Base-by-base conservation (phyloP, 495 filamentous ascomycete species). In the Geopyxis carbonaria region DNA sequence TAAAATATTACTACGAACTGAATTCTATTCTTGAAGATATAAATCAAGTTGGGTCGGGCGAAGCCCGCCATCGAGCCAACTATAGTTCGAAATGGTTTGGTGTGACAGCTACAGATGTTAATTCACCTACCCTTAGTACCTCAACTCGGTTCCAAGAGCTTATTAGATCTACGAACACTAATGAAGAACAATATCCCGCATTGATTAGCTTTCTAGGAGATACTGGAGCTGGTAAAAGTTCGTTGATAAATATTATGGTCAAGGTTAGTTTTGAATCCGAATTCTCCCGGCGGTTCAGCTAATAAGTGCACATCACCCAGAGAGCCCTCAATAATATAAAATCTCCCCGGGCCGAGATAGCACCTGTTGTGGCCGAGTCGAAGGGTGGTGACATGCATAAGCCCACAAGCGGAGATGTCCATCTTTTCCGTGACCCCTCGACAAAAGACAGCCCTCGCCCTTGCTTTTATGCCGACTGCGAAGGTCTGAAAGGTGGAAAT, bases 391-490 rank as follows among this genome's bases (percentile, higher is more conserved):
- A 31, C 9, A 10, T 18, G 13, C 46, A 54, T 36, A 29, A 50
- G 2, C 50, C 58, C 0, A 59, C 57, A 0, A 58, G 57, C 3
- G 57, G 46, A 0, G 57, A 57, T 45, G 45, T 59, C 1, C 59
- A 60, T 40, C 39, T 61, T 2, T 61, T 59, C n/a, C 19, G 35
- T 1, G 56, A 60, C n/a, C 56, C 47, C 0, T 11, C 37, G 0
- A 52, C 44, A 11, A 25, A 9, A 2, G 24, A 16, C 2, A 47
- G 47, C 6, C 21, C 33, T 3, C 18, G 34, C 9, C 57, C 55
- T 0, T 38, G 53, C 2, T 38, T 59, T 2, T 61, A 58, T 31
- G 58, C 53, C 2, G 59, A 62, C 22, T 62, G 55, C 24, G 59
- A 62, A 44, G 59, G 59, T 0, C 37, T 61, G 5, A 46, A 52